A percentile compares a stretch with the other conserved stretches of the same genome.
Conservation (phyloP, 768 basidiomycete species). For the Xerocomellus amylosporus region DNA sequence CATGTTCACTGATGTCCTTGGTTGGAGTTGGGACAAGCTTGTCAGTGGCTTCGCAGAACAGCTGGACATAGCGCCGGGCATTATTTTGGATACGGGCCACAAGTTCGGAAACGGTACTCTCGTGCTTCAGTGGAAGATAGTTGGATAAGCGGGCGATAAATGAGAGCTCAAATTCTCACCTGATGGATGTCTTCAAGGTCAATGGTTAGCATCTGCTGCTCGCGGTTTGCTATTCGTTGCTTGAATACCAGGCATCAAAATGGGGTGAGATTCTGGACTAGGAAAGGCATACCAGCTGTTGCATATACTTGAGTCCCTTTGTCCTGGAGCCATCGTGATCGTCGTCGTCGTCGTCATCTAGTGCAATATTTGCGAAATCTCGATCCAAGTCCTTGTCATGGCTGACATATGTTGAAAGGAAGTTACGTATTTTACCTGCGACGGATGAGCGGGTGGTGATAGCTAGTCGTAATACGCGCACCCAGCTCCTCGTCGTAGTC, state of each 20-base stretch:
- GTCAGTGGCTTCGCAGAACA: slow-evolving; percentile 92
- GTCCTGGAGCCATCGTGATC: slow-evolving; percentile 32
- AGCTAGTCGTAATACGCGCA: slow-evolving; percentile 18
- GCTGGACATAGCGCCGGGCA: slow-evolving; percentile 81
- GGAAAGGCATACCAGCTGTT: slow-evolving; percentile 64
- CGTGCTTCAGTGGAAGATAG: slow-evolving; percentile 45
- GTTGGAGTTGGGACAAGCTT: slow-evolving; percentile 84
- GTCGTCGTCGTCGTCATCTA: slow-evolving; percentile 49
- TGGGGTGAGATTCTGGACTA: slow-evolving; percentile 16
- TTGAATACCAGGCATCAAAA: slow-evolving; percentile 32
- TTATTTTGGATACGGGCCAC: slow-evolving; percentile 79
- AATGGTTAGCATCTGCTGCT: slow-evolving; percentile 84
- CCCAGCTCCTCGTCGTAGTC: slow-evolving; percentile 75
- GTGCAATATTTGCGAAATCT: slow-evolving; percentile 68
- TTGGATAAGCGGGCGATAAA: slow-evolving; percentile 7
- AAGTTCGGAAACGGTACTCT: slow-evolving; percentile 68
- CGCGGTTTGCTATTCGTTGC: slow-evolving; percentile 93
- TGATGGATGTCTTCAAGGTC: slow-evolving; percentile 85
- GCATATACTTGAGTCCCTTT: slow-evolving; percentile 71
- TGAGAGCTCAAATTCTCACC: slow-evolving; percentile 39
- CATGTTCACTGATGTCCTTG: slow-evolving; percentile 84
- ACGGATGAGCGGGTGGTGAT: slow-evolving; percentile 1
- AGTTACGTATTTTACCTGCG: slow-evolving; percentile 65
- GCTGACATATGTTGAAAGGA: slow-evolving; percentile 66
- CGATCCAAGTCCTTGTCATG: slow-evolving; percentile 63